phyloP scores from a whole-genome alignment of 257 asterid genomes.

The Fraxinus americana region DNA sequence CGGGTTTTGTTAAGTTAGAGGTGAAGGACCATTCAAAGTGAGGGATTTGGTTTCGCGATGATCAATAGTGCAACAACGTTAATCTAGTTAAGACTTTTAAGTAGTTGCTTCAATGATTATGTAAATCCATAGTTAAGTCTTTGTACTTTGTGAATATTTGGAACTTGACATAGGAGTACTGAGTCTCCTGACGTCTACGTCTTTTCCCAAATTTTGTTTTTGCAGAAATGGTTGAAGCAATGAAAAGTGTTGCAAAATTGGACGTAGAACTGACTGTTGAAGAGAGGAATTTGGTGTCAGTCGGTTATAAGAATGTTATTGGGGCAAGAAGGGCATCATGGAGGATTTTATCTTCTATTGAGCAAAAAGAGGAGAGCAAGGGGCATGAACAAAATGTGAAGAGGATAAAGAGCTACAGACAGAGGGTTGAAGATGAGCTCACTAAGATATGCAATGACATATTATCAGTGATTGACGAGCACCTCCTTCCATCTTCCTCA shows the following conservation, averaged over 20 bases:
- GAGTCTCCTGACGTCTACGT: not conserved
- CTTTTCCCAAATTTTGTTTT: not conserved
- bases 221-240: conserved; percentile 78
- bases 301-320: conserved; percentile 74
- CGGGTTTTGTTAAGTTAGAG: too few relatives aligned
- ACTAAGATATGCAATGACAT: conserved; percentile 74
- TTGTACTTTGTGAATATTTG: not conserved
- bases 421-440: conserved; percentile 78
- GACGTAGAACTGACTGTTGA: conserved; percentile 74
- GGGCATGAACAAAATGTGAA: conserved; percentile 78
- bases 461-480: conserved; percentile 69
- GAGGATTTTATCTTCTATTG: conserved; percentile 75
- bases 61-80: too few relatives aligned
- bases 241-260: conserved; percentile 70
- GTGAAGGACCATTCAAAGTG: too few relatives aligned
- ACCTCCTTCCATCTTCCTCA: conserved; percentile 70
- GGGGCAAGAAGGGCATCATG: conserved; percentile 86
- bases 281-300: conserved; percentile 79
- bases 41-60: too few relatives aligned
- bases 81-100: too few relatives aligned
- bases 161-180: not conserved
- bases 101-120: too few relatives aligned
- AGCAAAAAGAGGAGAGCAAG: conserved; percentile 72
- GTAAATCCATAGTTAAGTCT: too few relatives aligned
- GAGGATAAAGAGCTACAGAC: conserved; percentile 62